Evolutionary conservation across 371 early-diverging fungal species (phyloP).

Genomic region (Haplosporangium sp.): DNA sequence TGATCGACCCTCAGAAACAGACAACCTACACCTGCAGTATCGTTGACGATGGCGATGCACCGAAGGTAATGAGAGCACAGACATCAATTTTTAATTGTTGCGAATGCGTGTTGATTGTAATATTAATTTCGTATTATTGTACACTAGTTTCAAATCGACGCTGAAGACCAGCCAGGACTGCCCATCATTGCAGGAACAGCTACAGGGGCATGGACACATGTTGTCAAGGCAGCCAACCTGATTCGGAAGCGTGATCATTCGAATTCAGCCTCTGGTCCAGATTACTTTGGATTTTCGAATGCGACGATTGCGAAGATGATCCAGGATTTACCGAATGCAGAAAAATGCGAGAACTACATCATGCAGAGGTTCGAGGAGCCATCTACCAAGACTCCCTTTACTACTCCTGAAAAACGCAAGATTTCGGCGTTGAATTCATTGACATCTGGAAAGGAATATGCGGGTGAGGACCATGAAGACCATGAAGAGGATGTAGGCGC

Average conservation of each 20-base stretch:
- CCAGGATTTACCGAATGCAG: slow-evolving; percentile 85
- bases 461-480: background rate
- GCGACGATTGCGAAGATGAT: slow-evolving; percentile 90
- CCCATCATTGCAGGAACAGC: slow-evolving; percentile 81
- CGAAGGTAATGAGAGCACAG: slow-evolving; percentile 55
- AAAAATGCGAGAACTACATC: slow-evolving; percentile 14
- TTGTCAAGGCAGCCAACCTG: slow-evolving; percentile 80
- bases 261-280: slow-evolving; percentile 89
- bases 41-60: slow-evolving; percentile 84
- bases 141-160: slow-evolving; percentile 78
- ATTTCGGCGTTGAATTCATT: background rate
- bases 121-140: background rate
- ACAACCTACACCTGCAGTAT: slow-evolving; percentile 85
- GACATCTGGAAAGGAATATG: background rate
- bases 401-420: background rate
- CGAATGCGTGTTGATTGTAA: background rate
- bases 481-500: background rate
- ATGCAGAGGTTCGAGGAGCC: background rate
- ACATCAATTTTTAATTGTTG: background rate
- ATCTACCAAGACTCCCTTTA: background rate
- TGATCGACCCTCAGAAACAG: slow-evolving; percentile 76
- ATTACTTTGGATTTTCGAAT: slow-evolving; percentile 91
- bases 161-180: slow-evolving; percentile 74
- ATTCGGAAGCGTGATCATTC: slow-evolving; percentile 83
- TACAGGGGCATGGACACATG: slow-evolving; percentile 93